Evolutionary conservation across 331 rosid genomes (phyloP), one percentile per base, ranked within the genome.

Genomic region (Acacia concinna): DNA sequence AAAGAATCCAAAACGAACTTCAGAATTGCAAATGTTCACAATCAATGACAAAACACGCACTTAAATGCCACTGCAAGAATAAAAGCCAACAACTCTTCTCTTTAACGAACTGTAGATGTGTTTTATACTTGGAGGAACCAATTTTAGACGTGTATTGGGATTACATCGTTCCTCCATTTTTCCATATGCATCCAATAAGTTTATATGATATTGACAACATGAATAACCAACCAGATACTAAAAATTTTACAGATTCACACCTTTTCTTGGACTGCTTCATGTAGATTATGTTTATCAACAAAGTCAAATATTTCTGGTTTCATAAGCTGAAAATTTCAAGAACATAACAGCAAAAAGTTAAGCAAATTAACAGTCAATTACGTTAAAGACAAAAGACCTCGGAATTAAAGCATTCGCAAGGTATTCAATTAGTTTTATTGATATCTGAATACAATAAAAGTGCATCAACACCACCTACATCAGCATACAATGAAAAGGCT

Each of bases 221-320:
- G 34, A 72, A 78, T 52, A 70, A 37, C 66, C 69, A 54, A 37
- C 51, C 69, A 54, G 59, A 76, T 27, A 83, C 63, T 34, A 28
- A 3, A 74, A 76, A 30, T 57, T n/a, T 8, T n/a, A 52, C 63
- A 35, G 72, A 69, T 66, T 35, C 75, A 84, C 93, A 93, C 99
- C 99, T 96, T 93, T 62, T 90, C 99, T 66, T 87, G 90, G 79
- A 91, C 86, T 62, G 87, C 86, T 71, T 96, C 96, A 1, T 93
- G 93, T 56, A 96, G 82, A 85, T 89, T 90, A 86, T 96, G 87
- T 67, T 89, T 90, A 54, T 91, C 97, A 31, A 96, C 91, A 87
- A 96, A 96, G 86, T 92, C 96, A 90, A 96, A 96, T 78, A 89
- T 83, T 78, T 85, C 98, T 78, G 98, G 99, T 83, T 89, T 91